These are phyloP conservation scores for Leucosporidium scottii DNA, from an alignment of 768 basidiomycete species.

Conservation along the genomic window DNA sequence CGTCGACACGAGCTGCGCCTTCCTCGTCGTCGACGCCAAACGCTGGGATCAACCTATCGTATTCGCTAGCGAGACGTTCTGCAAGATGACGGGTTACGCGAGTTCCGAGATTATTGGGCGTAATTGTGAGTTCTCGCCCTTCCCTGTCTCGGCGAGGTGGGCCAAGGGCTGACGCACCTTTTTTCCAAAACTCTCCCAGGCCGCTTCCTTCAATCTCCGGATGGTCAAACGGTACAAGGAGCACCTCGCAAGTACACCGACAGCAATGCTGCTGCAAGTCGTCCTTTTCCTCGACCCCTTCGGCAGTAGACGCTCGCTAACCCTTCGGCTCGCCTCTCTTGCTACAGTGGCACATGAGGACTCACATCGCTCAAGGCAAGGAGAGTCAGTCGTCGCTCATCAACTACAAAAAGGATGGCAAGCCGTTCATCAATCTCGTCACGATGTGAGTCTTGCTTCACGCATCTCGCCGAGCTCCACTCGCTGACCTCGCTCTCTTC, in stretches of 20 bases:
- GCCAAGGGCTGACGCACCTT: background rate
- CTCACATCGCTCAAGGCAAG: slow-evolving; percentile 63
- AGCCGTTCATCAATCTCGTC: slow-evolving; percentile 84
- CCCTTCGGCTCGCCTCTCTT: too few species aligned
- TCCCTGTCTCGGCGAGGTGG: too few species aligned
- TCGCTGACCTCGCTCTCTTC: background rate
- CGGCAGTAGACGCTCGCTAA: background rate
- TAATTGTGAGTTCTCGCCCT: slow-evolving; percentile 53
- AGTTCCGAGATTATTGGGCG: slow-evolving; percentile 66
- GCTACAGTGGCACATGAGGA: slow-evolving; percentile 52
- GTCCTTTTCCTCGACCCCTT: too few species aligned
- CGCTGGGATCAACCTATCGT: slow-evolving; percentile 51
- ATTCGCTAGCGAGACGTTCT: slow-evolving; percentile 81
- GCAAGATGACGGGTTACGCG: slow-evolving; percentile 46
- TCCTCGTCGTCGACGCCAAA: slow-evolving; percentile 58
- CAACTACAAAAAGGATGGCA: slow-evolving; percentile 80
- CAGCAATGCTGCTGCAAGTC: slow-evolving; percentile 51
- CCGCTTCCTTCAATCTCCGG: slow-evolving; percentile 77
- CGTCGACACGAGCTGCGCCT: slow-evolving; percentile 83
- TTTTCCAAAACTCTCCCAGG: background rate
- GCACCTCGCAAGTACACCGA: slow-evolving; percentile 55
- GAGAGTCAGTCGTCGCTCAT: slow-evolving; percentile 81
- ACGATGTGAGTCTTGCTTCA: slow-evolving; percentile 42
- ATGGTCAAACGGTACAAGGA: slow-evolving; percentile 51
- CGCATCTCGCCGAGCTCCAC: background rate